A percentile compares a stretch with the other conserved stretches of the same genome.
These are phyloP conservation scores for Sanguinoderma infundibulare DNA, from an alignment of 1,284 basidiomycete genomes.

Conservation along the genomic window DNA sequence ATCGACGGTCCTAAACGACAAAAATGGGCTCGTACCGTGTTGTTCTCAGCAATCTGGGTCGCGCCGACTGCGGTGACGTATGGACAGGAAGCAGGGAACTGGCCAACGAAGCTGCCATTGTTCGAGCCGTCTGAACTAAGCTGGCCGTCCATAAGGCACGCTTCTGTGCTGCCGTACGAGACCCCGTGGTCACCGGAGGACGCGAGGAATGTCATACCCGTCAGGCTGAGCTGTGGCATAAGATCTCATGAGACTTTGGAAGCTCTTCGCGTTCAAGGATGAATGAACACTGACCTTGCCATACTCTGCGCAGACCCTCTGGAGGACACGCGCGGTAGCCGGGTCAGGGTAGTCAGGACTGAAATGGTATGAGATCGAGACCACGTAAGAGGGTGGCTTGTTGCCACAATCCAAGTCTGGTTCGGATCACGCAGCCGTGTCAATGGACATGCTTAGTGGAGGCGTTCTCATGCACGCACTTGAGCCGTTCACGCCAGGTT, in stretches of 20 bases:
- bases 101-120: constrained; percentile 32
- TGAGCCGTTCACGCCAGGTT: constrained; percentile 45
- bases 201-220: constrained; percentile 54
- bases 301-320: constrained; percentile 60
- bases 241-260: background rate
- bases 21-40: constrained; percentile 14
- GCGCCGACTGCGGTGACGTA: constrained; percentile 31
- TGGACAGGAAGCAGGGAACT: constrained; percentile 28
- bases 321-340: constrained; percentile 41
- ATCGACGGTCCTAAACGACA: background rate
- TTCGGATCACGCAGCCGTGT: background rate
- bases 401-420: constrained; percentile 51
- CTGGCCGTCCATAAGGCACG: constrained; percentile 30
- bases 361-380: constrained; percentile 58
- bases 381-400: constrained; percentile 50
- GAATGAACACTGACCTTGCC: constrained; percentile 44
- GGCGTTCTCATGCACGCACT: constrained; percentile 27
- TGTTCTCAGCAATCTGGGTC: constrained; percentile 23
- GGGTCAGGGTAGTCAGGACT: constrained; percentile 49
- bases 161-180: constrained; percentile 46
- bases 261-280: background rate
- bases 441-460: background rate
- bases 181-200: constrained; percentile 58
- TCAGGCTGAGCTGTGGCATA: constrained; percentile 39
- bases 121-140: constrained; percentile 24